Conservation (phyloP, 257 asterid genomes). For the Salvia hispanica region DNA sequence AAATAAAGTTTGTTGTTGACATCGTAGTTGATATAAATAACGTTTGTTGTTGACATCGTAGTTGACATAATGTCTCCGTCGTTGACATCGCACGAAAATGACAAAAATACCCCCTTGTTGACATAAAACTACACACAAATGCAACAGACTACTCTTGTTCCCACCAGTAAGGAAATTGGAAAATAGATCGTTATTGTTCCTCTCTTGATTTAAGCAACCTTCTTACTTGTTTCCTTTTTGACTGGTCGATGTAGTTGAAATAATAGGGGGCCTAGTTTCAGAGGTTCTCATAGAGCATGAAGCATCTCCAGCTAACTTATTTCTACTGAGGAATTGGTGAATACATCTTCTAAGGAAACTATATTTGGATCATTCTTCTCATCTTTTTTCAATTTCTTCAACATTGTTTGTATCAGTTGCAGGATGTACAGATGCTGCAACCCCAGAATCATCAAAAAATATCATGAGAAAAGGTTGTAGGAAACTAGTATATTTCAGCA, state of each 20-base stretch:
- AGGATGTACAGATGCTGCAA: conserved; percentile 27
- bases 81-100: no score
- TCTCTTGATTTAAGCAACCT: conserved; percentile 58
- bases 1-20: no score
- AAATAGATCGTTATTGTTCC: conserved; percentile 47
- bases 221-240: conserved; percentile 37
- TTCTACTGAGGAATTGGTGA: conserved; percentile 14
- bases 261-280: conserved; percentile 11
- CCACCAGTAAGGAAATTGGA: conserved; percentile 56
- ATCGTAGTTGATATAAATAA: no score
- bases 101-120: no score
- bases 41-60: no score
- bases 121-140: no score
- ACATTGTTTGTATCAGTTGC: conserved; percentile 21
- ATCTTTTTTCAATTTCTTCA: conserved; percentile 30
- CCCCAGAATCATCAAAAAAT: conserved; percentile 39
- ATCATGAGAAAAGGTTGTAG: conserved; percentile 6
- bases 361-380: conserved; percentile 24
- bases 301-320: conserved; percentile 22
- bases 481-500: not conserved
- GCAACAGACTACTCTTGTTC: conserved; percentile 40
- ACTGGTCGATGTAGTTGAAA: conserved; percentile 30
- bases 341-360: conserved; percentile 20
- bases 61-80: no score
- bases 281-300: conserved; percentile 1